Conservation (phyloP, 2,329 filamentous ascomycete species). For the Huntiella abstrusa region DNA sequence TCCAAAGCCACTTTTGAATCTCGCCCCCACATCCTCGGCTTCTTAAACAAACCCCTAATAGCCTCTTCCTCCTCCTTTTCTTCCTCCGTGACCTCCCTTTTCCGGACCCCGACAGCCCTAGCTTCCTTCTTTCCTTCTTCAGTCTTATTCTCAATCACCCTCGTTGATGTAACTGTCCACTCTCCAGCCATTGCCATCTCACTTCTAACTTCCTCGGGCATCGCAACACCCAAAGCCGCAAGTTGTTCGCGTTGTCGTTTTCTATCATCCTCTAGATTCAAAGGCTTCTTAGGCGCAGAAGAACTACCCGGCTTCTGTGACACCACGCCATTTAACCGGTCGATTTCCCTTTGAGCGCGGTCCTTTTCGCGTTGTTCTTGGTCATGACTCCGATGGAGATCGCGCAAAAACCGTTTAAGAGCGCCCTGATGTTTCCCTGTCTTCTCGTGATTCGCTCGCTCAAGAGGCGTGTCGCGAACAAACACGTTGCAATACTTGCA, state of each 20-base stretch:
- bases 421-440: slow-evolving; percentile 69
- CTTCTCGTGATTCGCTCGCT: slow-evolving; percentile 74
- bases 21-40: slow-evolving; percentile 34
- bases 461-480: slow-evolving; percentile 82
- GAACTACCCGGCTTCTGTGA: not conserved
- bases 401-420: slow-evolving; percentile 75
- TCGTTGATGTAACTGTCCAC: slow-evolving; percentile 57
- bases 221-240: slow-evolving; percentile 65
- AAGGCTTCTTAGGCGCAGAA: slow-evolving; percentile 7
- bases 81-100: slow-evolving; percentile 41
- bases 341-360: slow-evolving; percentile 65
- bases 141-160: slow-evolving; percentile 29
- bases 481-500: slow-evolving; percentile 90
- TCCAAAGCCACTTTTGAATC: slow-evolving; percentile 30
- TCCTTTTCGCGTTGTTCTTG: slow-evolving; percentile 65
- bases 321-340: slow-evolving; percentile 66
- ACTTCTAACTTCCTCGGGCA: slow-evolving; percentile 58
- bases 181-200: slow-evolving; percentile 80
- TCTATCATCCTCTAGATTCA: slow-evolving; percentile 41
- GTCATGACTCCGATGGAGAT: slow-evolving; percentile 72
- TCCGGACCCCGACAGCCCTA: slow-evolving; percentile 38
- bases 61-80: slow-evolving; percentile 42
- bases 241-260: slow-evolving; percentile 77
- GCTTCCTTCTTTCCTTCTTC: slow-evolving; percentile 21
- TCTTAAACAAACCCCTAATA: slow-evolving; percentile 40